Percentiles rank a stretch among this genome's conserved stretches.
Conservation (phyloP, 805 yeast genomes). For the Starmerella khaoyaiensis region DNA sequence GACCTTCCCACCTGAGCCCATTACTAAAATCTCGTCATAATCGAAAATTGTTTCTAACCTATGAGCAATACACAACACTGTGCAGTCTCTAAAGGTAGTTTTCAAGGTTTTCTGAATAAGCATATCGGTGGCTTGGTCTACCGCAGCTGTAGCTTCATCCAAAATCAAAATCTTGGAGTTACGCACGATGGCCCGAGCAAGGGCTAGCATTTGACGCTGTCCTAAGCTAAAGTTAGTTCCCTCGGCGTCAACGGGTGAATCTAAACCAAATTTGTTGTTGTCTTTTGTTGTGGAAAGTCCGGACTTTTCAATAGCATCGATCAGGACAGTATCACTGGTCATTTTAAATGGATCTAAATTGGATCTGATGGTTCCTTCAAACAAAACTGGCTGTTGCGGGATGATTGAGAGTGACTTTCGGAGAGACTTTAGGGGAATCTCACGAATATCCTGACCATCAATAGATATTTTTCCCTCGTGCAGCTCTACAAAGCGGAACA, state of each 20-base stretch:
- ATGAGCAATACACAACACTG: conserved; percentile 61
- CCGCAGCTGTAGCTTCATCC: conserved; percentile 68
- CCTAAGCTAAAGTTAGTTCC: conserved; percentile 18
- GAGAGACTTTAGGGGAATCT: conserved; percentile 50
- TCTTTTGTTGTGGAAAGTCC: conserved; percentile 24
- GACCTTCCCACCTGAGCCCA: conserved; percentile 41
- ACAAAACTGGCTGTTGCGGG: conserved; percentile 78
- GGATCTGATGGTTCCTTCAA: conserved; percentile 60
- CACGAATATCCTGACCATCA: conserved; percentile 54
- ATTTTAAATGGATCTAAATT: conserved; percentile 65
- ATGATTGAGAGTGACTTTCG: conserved; percentile 63
- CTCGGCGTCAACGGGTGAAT: conserved; percentile 25
- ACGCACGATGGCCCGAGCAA: conserved; percentile 58
- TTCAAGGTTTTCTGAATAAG: conserved; percentile 48
- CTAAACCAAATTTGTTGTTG: conserved; percentile 42
- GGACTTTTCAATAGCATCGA: conserved; percentile 54
- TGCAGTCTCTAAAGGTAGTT: conserved; percentile 44
- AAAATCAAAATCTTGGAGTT: conserved; percentile 45
- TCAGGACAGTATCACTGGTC: conserved; percentile 42
- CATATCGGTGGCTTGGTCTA: conserved; percentile 61
- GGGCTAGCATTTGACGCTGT: conserved; percentile 26
- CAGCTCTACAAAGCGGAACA: conserved; percentile 54
- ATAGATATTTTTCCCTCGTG: conserved; percentile 40
- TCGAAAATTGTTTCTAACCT: conserved; percentile 46
- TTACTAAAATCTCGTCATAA: conserved; percentile 46